Percentiles rank a stretch among this genome's conserved stretches.
phyloP scores from a whole-genome alignment of 2,329 filamentous ascomycete species.

The Leptographium galeiforme region DNA sequence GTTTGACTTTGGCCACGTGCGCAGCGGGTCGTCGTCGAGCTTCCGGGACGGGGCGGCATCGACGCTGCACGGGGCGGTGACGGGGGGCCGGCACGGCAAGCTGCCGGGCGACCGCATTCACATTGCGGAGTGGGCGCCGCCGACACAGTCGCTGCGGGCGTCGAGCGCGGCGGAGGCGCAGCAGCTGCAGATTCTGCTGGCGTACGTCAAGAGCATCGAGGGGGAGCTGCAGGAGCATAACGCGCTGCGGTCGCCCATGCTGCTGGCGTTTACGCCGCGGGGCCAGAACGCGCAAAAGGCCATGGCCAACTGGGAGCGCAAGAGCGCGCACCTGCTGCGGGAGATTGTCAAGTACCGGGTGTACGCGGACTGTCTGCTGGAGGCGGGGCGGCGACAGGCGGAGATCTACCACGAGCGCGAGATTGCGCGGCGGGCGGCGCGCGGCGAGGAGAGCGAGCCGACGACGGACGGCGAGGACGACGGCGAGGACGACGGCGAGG shows the following conservation, averaged over 20 bases:
- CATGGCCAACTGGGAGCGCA: conserved; percentile 95
- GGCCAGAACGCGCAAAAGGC: conserved; percentile 70
- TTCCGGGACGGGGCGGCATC: conserved; percentile 15
- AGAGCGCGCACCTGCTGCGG: conserved; percentile 77
- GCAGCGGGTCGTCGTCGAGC: conserved; percentile 30
- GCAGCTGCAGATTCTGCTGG: conserved; percentile 60
- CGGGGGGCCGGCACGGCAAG: conserved; percentile 24
- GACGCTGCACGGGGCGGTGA: neutral
- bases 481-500: conserved; percentile 1
- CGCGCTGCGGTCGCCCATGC: conserved; percentile 72
- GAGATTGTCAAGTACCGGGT: conserved; percentile 97
- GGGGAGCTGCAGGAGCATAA: conserved; percentile 79
- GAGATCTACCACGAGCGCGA: conserved; percentile 56
- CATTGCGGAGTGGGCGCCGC: conserved; percentile 81
- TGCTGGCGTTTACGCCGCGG: conserved; percentile 76
- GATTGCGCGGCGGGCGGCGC: conserved; percentile 32
- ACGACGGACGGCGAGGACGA: conserved; percentile 4
- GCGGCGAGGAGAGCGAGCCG: conserved; percentile 19
- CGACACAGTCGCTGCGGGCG: conserved; percentile 78
- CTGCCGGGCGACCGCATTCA: conserved; percentile 73
- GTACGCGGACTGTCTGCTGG: conserved; percentile 74
- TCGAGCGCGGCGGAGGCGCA: conserved; percentile 67
- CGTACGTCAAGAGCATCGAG: conserved; percentile 77
- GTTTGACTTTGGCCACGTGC: conserved; percentile 49
- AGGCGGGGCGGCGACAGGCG: conserved; percentile 54